Evolutionary conservation across 345 rosid species (phyloP), one percentile per base, ranked within the genome.

Genomic region (Noccaea caerulescens): DNA sequence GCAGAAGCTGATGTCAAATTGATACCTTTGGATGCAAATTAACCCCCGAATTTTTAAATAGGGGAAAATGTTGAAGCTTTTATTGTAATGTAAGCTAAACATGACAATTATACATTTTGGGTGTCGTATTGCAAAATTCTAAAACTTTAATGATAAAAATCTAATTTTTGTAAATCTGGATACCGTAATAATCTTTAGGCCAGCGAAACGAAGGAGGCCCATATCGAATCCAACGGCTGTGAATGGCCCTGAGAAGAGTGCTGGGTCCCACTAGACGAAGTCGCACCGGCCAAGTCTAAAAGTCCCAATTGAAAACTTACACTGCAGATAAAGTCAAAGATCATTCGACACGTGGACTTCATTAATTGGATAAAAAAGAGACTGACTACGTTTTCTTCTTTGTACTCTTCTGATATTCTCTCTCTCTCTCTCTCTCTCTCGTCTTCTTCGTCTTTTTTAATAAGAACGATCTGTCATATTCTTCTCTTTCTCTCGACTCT

Each of bases 381-480:
- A 64, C 36, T 18, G 32, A 36, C n/a, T 62, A 10, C 63, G 76
- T 46, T 64, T 49, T 14, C 9, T 42, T 57, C 74, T 7, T 57
- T 70, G 59, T 59, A 23, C 27, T 27, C 30, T 27, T 27, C 30
- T 27, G 30, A 3, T 27, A 4, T 27, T 27, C 30, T 27, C 30
- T 27, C 30, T 27, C 30, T 20, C 20, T 18, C 20, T 18, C 20
- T 18, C 23, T 20, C 23, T 20, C 23, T 20, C 23, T 20, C 46
- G n/a, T 13, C 18, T 16, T 42, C 72, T 39, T 8, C 71, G 20
- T 13, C 64, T 72, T 54, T 33, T 59, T 65, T 64, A 66, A 30
- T 75, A 76, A 77, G 81, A 73, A 66, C 44, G 76, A 73, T 87
- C 57, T 43, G 10, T 12, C 30, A 7, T 8, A 38, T 32, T 59